A percentile compares a stretch with the other conserved stretches of the same genome.
Conservation (phyloP, 1,139 yeast genomes). For the Taphrina sp. region DNA sequence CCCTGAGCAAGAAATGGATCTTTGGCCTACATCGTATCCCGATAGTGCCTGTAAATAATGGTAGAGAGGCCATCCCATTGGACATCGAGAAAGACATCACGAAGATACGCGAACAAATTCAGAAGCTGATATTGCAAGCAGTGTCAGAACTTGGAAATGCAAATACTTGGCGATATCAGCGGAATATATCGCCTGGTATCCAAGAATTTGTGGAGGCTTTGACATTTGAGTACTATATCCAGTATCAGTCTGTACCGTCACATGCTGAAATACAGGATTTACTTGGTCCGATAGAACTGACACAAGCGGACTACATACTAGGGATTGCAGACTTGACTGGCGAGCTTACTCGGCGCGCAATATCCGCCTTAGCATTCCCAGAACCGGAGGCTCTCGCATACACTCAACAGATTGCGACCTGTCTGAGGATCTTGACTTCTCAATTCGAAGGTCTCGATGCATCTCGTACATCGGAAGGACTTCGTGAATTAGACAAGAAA, state of each 20-base stretch:
- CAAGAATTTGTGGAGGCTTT: slow-evolving; percentile 47
- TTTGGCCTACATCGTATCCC: slow-evolving; percentile 31
- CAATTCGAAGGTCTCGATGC: slow-evolving; percentile 17
- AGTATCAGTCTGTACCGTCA: slow-evolving; percentile 22
- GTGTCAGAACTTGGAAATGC: slow-evolving; percentile 19
- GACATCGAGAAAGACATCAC: slow-evolving; percentile 14
- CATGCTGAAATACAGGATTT: slow-evolving; percentile 10
- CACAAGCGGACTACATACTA: slow-evolving; percentile 43
- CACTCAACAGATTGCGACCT: slow-evolving; percentile 10
- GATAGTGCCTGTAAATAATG: background rate
- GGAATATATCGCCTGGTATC: slow-evolving; percentile 32
- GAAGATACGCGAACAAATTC: slow-evolving; percentile 42
- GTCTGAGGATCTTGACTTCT: slow-evolving; percentile 9
- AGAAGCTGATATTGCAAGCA: slow-evolving; percentile 38
- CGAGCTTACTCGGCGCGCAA: slow-evolving; percentile 45
- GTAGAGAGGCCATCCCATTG: slow-evolving; percentile 4
- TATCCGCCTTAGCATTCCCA: slow-evolving; percentile 32
- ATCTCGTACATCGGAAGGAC: slow-evolving; percentile 10
- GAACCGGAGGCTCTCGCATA: slow-evolving; percentile 8
- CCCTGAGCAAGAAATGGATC: slow-evolving; percentile 44
- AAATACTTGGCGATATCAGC: slow-evolving; percentile 28
- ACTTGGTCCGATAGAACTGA: slow-evolving; percentile 8
- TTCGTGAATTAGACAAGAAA: slow-evolving; percentile 26
- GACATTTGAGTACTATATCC: slow-evolving; percentile 44
- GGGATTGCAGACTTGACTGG: slow-evolving; percentile 48